Evolutionary conservation across 805 yeast genomes (phyloP).

Genomic region (Cyberlindnera amylophila): DNA sequence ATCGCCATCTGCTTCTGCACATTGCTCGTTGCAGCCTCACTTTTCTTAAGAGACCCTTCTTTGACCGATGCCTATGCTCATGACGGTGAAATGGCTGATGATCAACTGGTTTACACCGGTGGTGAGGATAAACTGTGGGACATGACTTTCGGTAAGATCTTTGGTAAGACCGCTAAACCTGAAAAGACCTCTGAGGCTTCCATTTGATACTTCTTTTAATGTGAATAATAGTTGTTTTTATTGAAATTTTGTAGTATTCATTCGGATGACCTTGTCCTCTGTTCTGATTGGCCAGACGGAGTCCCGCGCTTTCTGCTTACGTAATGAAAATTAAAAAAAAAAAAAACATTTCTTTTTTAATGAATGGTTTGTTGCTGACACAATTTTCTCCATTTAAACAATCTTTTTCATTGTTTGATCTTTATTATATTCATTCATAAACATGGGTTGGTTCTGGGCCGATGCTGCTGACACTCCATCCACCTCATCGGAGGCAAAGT

Average conservation of each 20-base stretch:
- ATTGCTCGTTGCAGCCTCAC: constrained; percentile 43
- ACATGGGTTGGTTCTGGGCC: constrained; percentile 94
- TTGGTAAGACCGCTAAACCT: background rate
- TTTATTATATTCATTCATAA: too few relatives aligned
- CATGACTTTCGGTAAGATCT: constrained; percentile 6
- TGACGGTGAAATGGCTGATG: constrained; percentile 22
- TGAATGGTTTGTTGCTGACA: too few relatives aligned
- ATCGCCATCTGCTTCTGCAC: constrained; percentile 50
- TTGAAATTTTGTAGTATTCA: too few relatives aligned
- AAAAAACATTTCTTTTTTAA: too few relatives aligned
- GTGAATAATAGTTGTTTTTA: too few relatives aligned
- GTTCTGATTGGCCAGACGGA: background rate
- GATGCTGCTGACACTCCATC: constrained; percentile 26
- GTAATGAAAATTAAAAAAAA: too few relatives aligned
- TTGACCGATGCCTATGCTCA: constrained; percentile 31
- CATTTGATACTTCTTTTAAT: too few relatives aligned
- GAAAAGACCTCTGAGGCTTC: too few relatives aligned
- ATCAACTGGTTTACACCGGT: constrained; percentile 13
- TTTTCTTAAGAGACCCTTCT: constrained; percentile 51
- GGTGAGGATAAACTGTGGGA: constrained; percentile 6
- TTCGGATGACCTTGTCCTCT: background rate
- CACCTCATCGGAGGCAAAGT: constrained; percentile 8
- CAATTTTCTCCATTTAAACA: too few relatives aligned
- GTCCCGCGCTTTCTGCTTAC: too few relatives aligned
- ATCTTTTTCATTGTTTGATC: too few relatives aligned